Base-by-base conservation (phyloP, 768 basidiomycete genomes). In the Boletus tomentosulus region DNA sequence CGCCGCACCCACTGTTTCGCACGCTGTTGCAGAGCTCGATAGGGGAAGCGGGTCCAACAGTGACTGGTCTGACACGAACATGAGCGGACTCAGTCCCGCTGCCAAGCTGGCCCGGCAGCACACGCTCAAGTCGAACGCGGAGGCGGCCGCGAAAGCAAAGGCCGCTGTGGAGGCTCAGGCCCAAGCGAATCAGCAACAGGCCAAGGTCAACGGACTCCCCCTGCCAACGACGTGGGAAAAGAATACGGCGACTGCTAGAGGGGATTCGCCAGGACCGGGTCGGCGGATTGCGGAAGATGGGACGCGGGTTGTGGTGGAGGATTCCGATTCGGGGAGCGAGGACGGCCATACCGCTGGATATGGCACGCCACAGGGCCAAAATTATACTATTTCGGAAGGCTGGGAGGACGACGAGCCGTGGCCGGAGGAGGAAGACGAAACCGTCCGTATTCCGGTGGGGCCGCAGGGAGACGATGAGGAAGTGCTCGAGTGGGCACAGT, bases 51-150 rank as follows among this genome's bases (percentile, higher is more conserved):
- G 55, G 10, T 66, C 64, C 13, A 9, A 46, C 19, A 52, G 66
- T 31, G 88, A 89, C 61, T 88, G 87, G 83, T 81, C 74, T 46
- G 73, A 72, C 57, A 67, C 76, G 5, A 71, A 78, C 53, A 70
- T 91, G 74, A 83, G 79, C 48, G 94, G 92, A 8, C 72, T 96
- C 24, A 89, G 88, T 62, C 94, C 94, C 7, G 94, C 94, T 15
- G 94, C 94, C 3, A 86, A 88, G 67, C 78, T 96, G 11, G 93
- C 91, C 1, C 68, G 94, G 39, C 91, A 94, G 67, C 93, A 96
- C 69, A 97, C 94, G 5, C 81, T 97, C 56, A 91, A 87, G 75
- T 89, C 80, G 51, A 91, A 89, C 59, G 81, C 81, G 4, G 73
- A 74, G 45, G 77, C 75, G 3, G 78, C 76, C 15, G 76, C 74